These are phyloP conservation scores for barley (Hordeum vulgare) DNA, from an alignment of 176 grass and related monocot species.

Conservation along the genomic window MorexV3_pseudomolecules_assembly NC_058521.1:596156620-596157119, in stretches of 20 bases:
- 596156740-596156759: constrained; percentile 45
- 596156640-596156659: neutral
- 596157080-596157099: constrained; percentile 64
- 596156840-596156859: constrained; percentile 46
- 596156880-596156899: constrained; percentile 49
- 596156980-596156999: constrained; percentile 58
- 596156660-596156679: neutral
- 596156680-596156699: constrained; percentile 15
- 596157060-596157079: constrained; percentile 40
- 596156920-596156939: constrained; percentile 49
- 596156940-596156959: constrained; percentile 61
- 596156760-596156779: constrained; percentile 56
- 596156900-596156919: constrained; percentile 40
- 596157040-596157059: neutral
- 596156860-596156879: constrained; percentile 55
- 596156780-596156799: constrained; percentile 52
- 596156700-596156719: constrained; percentile 43
- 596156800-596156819: constrained; percentile 63
- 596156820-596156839: constrained; percentile 30
- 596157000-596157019: constrained; percentile 50
- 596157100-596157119: constrained; percentile 40
- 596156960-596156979: constrained; percentile 41
- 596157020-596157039: constrained; percentile 49
- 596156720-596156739: constrained; percentile 55
- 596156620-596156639: neutral